These are phyloP conservation scores for Coemansia furcata DNA, from an alignment of 192 early-diverging fungal species.

Conservation along the genomic window DNA sequence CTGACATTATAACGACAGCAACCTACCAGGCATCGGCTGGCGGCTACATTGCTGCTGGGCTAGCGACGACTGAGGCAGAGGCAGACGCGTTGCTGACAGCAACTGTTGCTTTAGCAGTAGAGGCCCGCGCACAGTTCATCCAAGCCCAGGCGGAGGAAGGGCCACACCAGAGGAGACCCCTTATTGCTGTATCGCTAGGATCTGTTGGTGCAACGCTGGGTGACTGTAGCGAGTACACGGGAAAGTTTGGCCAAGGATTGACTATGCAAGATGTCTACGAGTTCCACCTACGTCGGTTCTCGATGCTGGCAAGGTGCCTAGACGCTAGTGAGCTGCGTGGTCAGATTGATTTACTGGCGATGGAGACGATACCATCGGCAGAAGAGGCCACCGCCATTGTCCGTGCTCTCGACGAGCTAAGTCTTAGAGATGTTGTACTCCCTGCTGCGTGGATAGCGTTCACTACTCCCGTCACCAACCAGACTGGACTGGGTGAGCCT, in stretches of 20 bases:
- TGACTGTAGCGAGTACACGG: slow-evolving; percentile 66
- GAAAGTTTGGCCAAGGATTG: slow-evolving; percentile 51
- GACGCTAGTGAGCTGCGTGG: slow-evolving; percentile 7
- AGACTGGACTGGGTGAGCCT: slow-evolving; percentile 54
- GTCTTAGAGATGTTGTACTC: slow-evolving; percentile 4
- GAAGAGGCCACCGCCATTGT: slow-evolving; percentile 57
- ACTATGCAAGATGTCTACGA: slow-evolving; percentile 38
- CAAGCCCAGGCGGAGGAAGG: slow-evolving; percentile 4
- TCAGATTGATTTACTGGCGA: slow-evolving; percentile 59
- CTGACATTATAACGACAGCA: slow-evolving; percentile 55
- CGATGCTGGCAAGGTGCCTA: slow-evolving; percentile 29
- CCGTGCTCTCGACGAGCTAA: slow-evolving; percentile 22
- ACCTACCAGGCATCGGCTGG: slow-evolving; percentile 57
- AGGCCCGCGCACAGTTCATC: slow-evolving; percentile 48
- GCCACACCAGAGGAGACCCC: not conserved
- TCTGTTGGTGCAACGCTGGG: slow-evolving; percentile 64
- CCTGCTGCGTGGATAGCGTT: slow-evolving; percentile 64
- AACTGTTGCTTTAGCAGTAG: slow-evolving; percentile 46
- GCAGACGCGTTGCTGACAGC: slow-evolving; percentile 36
- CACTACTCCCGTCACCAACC: slow-evolving; percentile 33
- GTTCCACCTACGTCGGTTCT: slow-evolving; percentile 57
- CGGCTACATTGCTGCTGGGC: slow-evolving; percentile 45
- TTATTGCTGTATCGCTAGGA: slow-evolving; percentile 62
- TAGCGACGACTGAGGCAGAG: slow-evolving; percentile 21
- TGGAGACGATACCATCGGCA: slow-evolving; percentile 69